Conservation (phyloP, 768 basidiomycete species). For the Daedalea quercina region DNA sequence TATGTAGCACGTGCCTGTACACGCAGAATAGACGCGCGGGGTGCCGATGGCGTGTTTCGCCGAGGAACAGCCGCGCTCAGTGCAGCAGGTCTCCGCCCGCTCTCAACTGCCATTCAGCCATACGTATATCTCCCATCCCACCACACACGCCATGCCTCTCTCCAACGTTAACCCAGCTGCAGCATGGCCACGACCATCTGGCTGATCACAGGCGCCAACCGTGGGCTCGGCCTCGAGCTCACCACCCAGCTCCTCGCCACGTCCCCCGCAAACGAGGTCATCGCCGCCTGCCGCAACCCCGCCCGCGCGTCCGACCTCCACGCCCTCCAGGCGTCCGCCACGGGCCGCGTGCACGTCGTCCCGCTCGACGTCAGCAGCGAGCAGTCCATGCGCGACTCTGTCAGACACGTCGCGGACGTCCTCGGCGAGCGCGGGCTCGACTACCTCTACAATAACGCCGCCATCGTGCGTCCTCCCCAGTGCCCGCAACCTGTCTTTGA, state of each 20-base stretch:
- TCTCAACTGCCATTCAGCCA: too few relatives aligned
- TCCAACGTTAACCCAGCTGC: not conserved
- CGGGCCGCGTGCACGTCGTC: constrained; percentile 27
- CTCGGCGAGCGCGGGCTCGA: constrained; percentile 26
- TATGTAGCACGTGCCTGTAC: not conserved
- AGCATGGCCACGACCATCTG: constrained; percentile 10
- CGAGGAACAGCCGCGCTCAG: too few relatives aligned
- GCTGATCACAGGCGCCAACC: constrained; percentile 21
- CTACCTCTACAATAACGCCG: constrained; percentile 35
- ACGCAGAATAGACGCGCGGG: not conserved
- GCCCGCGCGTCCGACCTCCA: constrained; percentile 15
- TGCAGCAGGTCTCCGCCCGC: too few relatives aligned
- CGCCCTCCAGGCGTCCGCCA: constrained; percentile 13
- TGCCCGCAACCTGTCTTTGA: too few relatives aligned
- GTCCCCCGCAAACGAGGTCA: constrained; percentile 16
- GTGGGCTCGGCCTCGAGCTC: constrained; percentile 26
- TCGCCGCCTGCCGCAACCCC: constrained; percentile 25
- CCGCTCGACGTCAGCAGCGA: constrained; percentile 24
- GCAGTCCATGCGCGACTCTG: constrained; percentile 20
- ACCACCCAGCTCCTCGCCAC: constrained; percentile 18
- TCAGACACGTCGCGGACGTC: constrained; percentile 15
- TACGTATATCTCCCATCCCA: too few relatives aligned
- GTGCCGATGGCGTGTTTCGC: too few relatives aligned
- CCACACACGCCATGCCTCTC: not conserved
- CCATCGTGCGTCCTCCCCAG: constrained; percentile 20